Conservation (phyloP, 148 eudicot genomes). For the Rhododendron simsii region DNA sequence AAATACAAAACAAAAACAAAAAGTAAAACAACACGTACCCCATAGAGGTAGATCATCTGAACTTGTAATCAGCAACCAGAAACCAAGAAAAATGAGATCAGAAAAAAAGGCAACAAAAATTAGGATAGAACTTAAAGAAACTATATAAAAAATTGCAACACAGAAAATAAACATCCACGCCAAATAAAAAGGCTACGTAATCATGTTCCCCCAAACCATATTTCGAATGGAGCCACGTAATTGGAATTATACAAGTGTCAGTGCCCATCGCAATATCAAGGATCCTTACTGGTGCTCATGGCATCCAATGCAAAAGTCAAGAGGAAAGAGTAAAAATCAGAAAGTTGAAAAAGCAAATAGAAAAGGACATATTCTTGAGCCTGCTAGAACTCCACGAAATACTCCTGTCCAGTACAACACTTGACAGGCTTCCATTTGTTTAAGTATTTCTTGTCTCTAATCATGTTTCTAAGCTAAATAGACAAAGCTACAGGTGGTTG, state of each 20-base stretch:
- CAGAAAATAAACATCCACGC: neutral
- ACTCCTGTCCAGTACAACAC: neutral
- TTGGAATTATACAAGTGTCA: neutral
- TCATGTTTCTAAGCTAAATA: neutral
- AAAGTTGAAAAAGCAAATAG: neutral
- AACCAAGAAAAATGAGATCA: slow-evolving; percentile 17
- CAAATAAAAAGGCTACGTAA: neutral
- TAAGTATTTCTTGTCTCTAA: neutral
- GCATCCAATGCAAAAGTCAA: neutral
- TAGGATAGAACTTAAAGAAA: neutral
- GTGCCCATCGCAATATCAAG: neutral
- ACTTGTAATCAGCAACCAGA: slow-evolving; percentile 24
- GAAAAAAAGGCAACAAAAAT: slow-evolving; percentile 7
- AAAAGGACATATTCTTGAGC: neutral
- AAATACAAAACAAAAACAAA: neutral
- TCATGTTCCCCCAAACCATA: neutral
- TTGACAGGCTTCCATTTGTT: neutral
- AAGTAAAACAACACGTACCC: slow-evolving; percentile 45
- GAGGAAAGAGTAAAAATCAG: neutral
- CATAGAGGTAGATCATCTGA: slow-evolving; percentile 81
- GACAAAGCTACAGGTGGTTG: neutral
- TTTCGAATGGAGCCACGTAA: neutral
- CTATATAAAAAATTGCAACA: neutral
- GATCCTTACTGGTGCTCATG: neutral
- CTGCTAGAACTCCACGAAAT: neutral